Conservation (phyloP, 23 red algal genomes). For the Gracilaria vermiculophylla region DNA sequence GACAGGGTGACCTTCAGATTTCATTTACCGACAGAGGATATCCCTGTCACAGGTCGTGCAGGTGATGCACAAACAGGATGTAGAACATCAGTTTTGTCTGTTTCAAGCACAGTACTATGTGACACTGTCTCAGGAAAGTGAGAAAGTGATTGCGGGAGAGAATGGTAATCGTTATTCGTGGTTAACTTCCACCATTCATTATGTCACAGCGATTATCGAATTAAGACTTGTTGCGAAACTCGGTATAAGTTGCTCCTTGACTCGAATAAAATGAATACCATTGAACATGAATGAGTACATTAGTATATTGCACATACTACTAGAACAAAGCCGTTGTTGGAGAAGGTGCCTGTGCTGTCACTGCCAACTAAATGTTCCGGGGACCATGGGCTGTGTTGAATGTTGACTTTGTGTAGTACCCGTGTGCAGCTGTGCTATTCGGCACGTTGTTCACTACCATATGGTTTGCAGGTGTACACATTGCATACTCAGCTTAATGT, state of each 20-base stretch:
- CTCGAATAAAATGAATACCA: conserved; percentile 67
- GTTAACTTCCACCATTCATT: conserved; percentile 96
- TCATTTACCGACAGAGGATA: too few relatives aligned
- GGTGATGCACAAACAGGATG: too few relatives aligned
- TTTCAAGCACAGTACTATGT: conserved; percentile 87
- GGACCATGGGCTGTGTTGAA: too few relatives aligned
- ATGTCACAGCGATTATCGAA: conserved; percentile 85
- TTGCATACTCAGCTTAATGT: too few relatives aligned
- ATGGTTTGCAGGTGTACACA: too few relatives aligned
- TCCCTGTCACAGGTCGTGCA: too few relatives aligned
- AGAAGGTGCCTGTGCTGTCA: too few relatives aligned
- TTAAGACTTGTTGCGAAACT: conserved; percentile 87
- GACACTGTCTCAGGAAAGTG: conserved; percentile 65
- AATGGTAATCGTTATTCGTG: conserved; percentile 92
- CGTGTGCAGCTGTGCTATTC: too few relatives aligned
- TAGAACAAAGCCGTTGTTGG: conserved; percentile 5
- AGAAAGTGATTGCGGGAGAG: conserved; percentile 90
- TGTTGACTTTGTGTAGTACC: too few relatives aligned
- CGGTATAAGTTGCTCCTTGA: conserved; percentile 90
- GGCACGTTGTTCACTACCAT: too few relatives aligned
- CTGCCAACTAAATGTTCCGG: too few relatives aligned
- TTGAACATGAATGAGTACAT: conserved; percentile 84
- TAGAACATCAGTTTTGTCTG: conserved; percentile 76
- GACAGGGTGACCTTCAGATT: too few relatives aligned
- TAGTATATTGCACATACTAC: conserved; percentile 80